Percentiles rank a stretch among this genome's conserved stretches.
Conservation (phyloP, 108 stramenopile genomes). For the Skeletonema costatum region DNA sequence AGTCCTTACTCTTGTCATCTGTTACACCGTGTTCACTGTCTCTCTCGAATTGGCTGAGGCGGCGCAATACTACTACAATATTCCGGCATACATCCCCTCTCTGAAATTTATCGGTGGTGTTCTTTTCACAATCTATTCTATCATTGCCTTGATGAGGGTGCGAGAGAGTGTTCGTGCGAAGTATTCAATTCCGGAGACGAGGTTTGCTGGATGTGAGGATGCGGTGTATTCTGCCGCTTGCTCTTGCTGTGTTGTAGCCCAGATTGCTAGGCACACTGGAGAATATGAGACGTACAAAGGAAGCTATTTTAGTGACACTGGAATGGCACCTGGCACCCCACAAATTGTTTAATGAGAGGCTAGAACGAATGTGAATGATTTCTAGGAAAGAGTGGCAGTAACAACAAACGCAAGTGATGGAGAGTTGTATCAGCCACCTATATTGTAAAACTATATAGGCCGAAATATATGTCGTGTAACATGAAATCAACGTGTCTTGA, state of each 20-base stretch:
- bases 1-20: constrained; percentile 52
- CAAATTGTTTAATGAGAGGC: constrained; percentile 23
- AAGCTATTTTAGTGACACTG: constrained; percentile 63
- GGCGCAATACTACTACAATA: constrained; percentile 30
- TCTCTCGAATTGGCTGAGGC: constrained; percentile 51
- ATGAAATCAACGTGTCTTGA: background rate
- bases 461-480: background rate
- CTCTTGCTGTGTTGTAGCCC: constrained; percentile 77
- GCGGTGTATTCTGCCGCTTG: constrained; percentile 72
- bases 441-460: background rate
- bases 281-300: constrained; percentile 86
- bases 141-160: constrained; percentile 72
- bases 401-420: background rate
- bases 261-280: constrained; percentile 85
- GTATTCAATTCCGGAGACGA: constrained; percentile 75
- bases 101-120: constrained; percentile 61
- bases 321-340: constrained; percentile 69
- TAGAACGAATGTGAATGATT: background rate
- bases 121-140: constrained; percentile 67
- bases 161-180: constrained; percentile 72
- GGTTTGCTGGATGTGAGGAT: constrained; percentile 75
- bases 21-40: constrained; percentile 63
- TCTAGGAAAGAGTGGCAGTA: background rate
- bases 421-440: background rate
- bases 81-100: constrained; percentile 45